These are phyloP conservation scores for Pleodorina starrii DNA, from an alignment of 139 green algal genomes.

Conservation along the genomic window DNA sequence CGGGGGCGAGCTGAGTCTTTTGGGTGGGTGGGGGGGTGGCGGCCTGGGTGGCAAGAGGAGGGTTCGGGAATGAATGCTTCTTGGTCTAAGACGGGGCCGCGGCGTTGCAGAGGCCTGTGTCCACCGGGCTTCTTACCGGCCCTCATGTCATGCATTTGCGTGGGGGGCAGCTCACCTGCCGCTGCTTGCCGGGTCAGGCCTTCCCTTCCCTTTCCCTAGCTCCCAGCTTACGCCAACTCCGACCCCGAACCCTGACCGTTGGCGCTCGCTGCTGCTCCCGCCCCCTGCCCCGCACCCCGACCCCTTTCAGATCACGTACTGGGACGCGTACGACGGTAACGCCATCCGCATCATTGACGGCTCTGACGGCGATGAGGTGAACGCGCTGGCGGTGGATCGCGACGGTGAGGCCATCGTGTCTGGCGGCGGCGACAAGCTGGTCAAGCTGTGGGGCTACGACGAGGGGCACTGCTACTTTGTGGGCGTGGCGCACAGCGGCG, in stretches of 20 bases:
- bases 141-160: too few relatives aligned
- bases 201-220: too few relatives aligned
- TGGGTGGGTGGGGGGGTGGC: not conserved
- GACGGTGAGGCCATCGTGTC: constrained; percentile 78
- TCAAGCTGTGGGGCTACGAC: constrained; percentile 91
- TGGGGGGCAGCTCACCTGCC: too few relatives aligned
- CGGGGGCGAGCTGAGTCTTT: not conserved
- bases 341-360: constrained; percentile 89
- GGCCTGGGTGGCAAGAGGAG: not conserved
- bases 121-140: too few relatives aligned
- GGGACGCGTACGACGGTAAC: constrained; percentile 87
- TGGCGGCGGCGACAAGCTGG: constrained; percentile 83
- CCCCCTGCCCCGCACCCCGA: not conserved
- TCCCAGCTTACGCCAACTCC: too few relatives aligned
- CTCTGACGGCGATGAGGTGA: constrained; percentile 71
- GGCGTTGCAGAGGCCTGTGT: too few relatives aligned
- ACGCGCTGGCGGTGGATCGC: constrained; percentile 74
- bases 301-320: constrained; percentile 82
- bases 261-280: too few relatives aligned
- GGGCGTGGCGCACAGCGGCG: constrained; percentile 77
- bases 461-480: constrained; percentile 85
- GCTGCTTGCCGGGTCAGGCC: too few relatives aligned
- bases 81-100: too few relatives aligned
- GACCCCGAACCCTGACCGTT: too few relatives aligned
- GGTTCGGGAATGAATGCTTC: too few relatives aligned